Conservation (phyloP, 75 land plant species). For the Pinus albicaulis region DNA sequence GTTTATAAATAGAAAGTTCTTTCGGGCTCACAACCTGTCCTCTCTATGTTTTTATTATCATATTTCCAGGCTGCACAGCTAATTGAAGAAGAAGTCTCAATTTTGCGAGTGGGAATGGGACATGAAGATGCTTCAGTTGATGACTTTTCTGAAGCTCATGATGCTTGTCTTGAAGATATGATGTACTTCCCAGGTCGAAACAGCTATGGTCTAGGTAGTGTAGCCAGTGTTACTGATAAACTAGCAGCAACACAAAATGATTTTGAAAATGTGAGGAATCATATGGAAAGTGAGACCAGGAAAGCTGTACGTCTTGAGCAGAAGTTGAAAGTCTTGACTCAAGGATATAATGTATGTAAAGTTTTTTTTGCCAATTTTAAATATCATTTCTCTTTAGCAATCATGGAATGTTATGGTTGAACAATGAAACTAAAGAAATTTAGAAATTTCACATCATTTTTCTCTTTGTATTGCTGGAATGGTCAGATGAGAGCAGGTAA, state of each 20-base stretch:
- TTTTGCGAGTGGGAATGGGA: conserved; percentile 81
- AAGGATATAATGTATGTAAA: conserved; percentile 78
- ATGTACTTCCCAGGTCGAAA: conserved; percentile 81
- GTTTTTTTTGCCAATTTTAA: neutral
- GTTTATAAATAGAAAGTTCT: neutral
- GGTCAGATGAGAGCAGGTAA: conserved; percentile 66
- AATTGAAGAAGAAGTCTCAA: conserved; percentile 65
- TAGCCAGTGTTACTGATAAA: conserved; percentile 71
- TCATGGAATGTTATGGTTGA: neutral
- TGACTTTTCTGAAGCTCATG: conserved; percentile 82
- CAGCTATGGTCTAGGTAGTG: conserved; percentile 83
- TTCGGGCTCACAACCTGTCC: neutral
- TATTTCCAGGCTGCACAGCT: conserved; percentile 66
- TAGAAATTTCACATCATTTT: neutral
- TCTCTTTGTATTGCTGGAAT: neutral
- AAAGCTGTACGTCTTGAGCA: conserved; percentile 74
- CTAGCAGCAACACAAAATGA: conserved; percentile 73
- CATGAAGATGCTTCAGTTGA: conserved; percentile 80
- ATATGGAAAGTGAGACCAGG: conserved; percentile 78
- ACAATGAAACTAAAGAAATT: too few species aligned
- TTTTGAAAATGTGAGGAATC: conserved; percentile 81
- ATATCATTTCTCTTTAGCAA: neutral
- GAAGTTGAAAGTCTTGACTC: conserved; percentile 79
- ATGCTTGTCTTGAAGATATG: conserved; percentile 74
- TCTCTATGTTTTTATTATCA: neutral